These are phyloP conservation scores for Patellifolia procumbens DNA, from an alignment of 179 eudicot genomes.

Conservation along the genomic window DNA sequence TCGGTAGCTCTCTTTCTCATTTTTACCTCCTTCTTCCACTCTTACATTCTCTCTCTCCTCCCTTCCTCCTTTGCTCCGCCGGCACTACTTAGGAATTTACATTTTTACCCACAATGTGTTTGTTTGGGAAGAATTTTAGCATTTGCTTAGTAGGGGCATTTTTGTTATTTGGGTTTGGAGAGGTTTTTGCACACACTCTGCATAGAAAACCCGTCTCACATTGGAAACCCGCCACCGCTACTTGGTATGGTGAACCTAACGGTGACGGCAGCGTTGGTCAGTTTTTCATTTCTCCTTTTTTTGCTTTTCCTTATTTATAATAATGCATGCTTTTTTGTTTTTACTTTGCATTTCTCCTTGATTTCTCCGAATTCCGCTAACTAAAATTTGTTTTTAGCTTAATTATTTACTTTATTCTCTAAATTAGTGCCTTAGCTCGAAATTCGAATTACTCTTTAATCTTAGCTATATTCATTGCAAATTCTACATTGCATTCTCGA, in stretches of 20 bases:
- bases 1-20: conserved; percentile 20
- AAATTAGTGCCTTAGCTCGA: too few species aligned
- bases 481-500: too few species aligned
- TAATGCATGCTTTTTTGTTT: not conserved
- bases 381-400: too few species aligned
- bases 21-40: not conserved
- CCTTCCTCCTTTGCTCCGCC: conserved; percentile 10
- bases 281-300: conserved; percentile 2
- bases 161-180: conserved; percentile 24
- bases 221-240: conserved; percentile 91
- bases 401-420: too few species aligned
- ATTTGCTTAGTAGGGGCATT: conserved; percentile 28
- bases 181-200: conserved; percentile 13
- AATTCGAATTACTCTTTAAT: too few species aligned
- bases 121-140: conserved; percentile 7
- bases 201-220: conserved; percentile 38
- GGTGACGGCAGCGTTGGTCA: conserved; percentile 92
- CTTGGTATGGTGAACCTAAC: conserved; percentile 93
- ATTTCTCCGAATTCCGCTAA: not conserved
- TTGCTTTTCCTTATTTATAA: not conserved
- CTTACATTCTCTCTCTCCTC: conserved; percentile 2
- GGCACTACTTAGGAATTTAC: conserved; percentile 5
- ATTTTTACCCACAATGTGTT: conserved; percentile 20
- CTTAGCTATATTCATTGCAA: too few species aligned
- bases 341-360: not conserved